These are phyloP conservation scores for Phytophthora macrochlamydospora DNA, from an alignment of 352 stramenopile genomes.

Conservation along the genomic window DNA sequence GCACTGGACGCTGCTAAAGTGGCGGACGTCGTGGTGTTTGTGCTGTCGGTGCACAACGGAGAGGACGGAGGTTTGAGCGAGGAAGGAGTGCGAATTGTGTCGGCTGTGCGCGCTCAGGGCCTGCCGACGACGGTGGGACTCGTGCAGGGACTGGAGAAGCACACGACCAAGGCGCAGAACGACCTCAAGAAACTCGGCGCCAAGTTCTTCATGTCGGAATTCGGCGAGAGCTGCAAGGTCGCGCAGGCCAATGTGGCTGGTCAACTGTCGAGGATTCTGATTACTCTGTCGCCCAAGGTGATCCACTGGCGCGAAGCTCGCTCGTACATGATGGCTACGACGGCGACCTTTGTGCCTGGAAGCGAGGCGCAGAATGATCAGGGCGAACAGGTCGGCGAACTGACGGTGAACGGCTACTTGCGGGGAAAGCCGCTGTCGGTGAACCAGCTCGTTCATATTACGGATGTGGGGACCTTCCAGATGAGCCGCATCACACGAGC, in stretches of 20 bases:
- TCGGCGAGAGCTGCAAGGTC: conserved; percentile 85
- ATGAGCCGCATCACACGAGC: conserved; percentile 75
- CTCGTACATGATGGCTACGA: conserved; percentile 87
- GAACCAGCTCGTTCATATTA: conserved; percentile 97
- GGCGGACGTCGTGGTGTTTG: conserved; percentile 82
- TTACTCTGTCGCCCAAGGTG: conserved; percentile 80
- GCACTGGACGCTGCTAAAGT: conserved; percentile 88
- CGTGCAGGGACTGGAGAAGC: conserved; percentile 83
- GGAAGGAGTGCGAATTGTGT: conserved; percentile 89
- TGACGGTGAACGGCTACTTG: conserved; percentile 95
- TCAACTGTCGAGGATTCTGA: conserved; percentile 82
- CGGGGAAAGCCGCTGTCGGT: conserved; percentile 94
- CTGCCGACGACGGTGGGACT: conserved; percentile 88
- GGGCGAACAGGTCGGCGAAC: conserved; percentile 57
- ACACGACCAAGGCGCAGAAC: conserved; percentile 66
- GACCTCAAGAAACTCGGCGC: conserved; percentile 87
- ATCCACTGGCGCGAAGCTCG: conserved; percentile 91
- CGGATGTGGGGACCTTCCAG: conserved; percentile 95
- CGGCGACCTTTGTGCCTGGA: conserved; percentile 61
- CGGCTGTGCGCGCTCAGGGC: conserved; percentile 92
- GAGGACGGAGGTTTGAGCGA: conserved; percentile 87
- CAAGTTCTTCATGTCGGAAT: conserved; percentile 91
- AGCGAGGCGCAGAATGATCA: conserved; percentile 42
- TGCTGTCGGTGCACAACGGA: conserved; percentile 78
- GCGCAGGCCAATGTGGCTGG: conserved; percentile 75